Evolutionary conservation across 2,329 filamentous ascomycete genomes (phyloP).

Genomic region (Hirsutella rhossiliensis): DNA sequence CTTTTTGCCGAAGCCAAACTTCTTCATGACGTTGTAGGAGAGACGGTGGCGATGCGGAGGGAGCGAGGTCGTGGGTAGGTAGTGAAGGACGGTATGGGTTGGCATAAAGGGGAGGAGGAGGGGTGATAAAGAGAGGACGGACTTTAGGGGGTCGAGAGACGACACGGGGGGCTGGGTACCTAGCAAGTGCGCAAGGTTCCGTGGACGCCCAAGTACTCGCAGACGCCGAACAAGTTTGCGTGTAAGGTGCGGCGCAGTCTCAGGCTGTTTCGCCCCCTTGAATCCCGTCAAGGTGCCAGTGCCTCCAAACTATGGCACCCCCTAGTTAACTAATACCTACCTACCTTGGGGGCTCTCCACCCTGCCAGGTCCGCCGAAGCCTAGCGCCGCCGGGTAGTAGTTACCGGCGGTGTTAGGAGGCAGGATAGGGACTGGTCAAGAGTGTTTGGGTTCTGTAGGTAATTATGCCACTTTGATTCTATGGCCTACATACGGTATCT

Average conservation of each 20-base stretch:
- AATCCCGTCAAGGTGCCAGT: neutral
- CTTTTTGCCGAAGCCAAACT: slow-evolving; percentile 48
- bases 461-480: too few species aligned
- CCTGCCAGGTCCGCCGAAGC: neutral
- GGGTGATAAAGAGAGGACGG: too few species aligned
- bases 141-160: too few species aligned
- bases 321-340: too few species aligned
- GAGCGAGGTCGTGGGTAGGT: neutral
- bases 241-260: too few species aligned
- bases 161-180: too few species aligned
- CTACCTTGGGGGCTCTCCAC: neutral
- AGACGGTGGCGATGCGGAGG: neutral
- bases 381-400: neutral
- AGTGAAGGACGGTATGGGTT: neutral
- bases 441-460: too few species aligned
- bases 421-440: neutral
- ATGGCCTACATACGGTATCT: too few species aligned
- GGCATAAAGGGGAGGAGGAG: neutral
- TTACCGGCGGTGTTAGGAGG: neutral
- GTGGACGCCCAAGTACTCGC: too few species aligned
- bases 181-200: too few species aligned
- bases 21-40: slow-evolving; percentile 36
- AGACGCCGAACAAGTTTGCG: too few species aligned
- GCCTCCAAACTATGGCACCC: neutral
- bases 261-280: neutral